Conservation (phyloP, 1,284 basidiomycete species). For the Melampsora larici-populina region DNA sequence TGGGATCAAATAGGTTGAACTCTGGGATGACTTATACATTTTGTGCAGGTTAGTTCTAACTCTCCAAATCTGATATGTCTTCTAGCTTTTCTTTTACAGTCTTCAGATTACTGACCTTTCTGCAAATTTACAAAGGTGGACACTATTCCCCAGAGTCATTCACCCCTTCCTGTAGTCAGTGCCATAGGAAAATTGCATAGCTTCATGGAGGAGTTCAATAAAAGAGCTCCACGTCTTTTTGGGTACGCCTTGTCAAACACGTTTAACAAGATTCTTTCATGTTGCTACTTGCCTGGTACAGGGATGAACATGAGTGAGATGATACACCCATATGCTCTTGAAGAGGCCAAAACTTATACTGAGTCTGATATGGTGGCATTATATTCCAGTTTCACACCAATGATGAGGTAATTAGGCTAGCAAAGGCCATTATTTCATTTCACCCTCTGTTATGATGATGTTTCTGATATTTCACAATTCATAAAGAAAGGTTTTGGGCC, state of each 20-base stretch:
- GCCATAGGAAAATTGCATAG: constrained; percentile 7
- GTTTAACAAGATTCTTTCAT: constrained; percentile 37
- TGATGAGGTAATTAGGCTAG: constrained; percentile 17
- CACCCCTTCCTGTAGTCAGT: not conserved
- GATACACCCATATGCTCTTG: too few relatives aligned
- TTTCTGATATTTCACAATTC: too few relatives aligned
- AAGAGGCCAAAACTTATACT: too few relatives aligned
- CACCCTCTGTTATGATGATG: too few relatives aligned
- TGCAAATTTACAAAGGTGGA: constrained; percentile 29
- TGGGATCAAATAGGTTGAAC: constrained; percentile 9
- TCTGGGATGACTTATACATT: constrained; percentile 27
- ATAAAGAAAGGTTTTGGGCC: constrained; percentile 15
- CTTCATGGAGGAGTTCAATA: constrained; percentile 1
- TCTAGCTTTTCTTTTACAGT: too few relatives aligned
- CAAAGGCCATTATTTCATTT: too few relatives aligned
- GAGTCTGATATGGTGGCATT: too few relatives aligned
- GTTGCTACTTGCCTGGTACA: constrained; percentile 28
- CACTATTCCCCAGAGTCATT: constrained; percentile 1
- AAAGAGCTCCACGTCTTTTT: not conserved
- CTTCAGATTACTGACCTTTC: too few relatives aligned
- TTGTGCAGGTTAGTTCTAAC: constrained; percentile 9
- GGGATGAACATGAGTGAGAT: constrained; percentile 32
- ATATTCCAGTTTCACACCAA: constrained; percentile 24
- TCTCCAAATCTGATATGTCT: too few relatives aligned
- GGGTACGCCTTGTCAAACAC: not conserved